Evolutionary conservation across 352 stramenopile species (phyloP).

Genomic region (Pythium graminicola): DNA sequence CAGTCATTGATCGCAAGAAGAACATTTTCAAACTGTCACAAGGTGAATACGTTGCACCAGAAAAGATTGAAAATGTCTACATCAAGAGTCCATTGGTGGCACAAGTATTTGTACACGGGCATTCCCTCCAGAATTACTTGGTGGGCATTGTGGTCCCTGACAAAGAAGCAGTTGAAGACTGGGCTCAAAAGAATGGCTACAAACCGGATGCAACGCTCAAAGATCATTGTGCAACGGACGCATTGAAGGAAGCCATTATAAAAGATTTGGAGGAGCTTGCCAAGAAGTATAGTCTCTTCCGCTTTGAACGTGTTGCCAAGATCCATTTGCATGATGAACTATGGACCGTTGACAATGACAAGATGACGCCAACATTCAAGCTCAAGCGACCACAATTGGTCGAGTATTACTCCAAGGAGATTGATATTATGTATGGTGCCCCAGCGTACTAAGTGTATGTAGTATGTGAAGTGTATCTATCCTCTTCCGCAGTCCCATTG

Average conservation of each 20-base stretch:
- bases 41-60: conserved; percentile 94
- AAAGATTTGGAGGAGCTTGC: conserved; percentile 66
- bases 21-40: conserved; percentile 93
- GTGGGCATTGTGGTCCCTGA: conserved; percentile 94
- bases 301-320: conserved; percentile 90
- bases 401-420: conserved; percentile 73
- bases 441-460: conserved; percentile 9
- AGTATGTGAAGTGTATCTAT: background rate
- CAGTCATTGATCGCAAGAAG: conserved; percentile 90
- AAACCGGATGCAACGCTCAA: conserved; percentile 21
- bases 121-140: conserved; percentile 91
- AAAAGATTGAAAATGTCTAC: conserved; percentile 96
- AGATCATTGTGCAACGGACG: conserved; percentile 23
- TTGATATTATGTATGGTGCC: conserved; percentile 72
- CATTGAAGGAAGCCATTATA: conserved; percentile 54
- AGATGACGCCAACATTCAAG: conserved; percentile 96
- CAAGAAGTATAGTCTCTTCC: conserved; percentile 68
- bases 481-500: background rate
- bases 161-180: conserved; percentile 75
- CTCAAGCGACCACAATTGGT: conserved; percentile 91
- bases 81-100: conserved; percentile 86
- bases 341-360: conserved; percentile 88
- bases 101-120: conserved; percentile 93
- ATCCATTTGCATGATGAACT: conserved; percentile 80
- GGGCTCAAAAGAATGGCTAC: conserved; percentile 49